A percentile compares a stretch with the other conserved stretches of the same genome.
phyloP scores from a whole-genome alignment of 106 monocot species.

The Xerophyta viscosa region DNA sequence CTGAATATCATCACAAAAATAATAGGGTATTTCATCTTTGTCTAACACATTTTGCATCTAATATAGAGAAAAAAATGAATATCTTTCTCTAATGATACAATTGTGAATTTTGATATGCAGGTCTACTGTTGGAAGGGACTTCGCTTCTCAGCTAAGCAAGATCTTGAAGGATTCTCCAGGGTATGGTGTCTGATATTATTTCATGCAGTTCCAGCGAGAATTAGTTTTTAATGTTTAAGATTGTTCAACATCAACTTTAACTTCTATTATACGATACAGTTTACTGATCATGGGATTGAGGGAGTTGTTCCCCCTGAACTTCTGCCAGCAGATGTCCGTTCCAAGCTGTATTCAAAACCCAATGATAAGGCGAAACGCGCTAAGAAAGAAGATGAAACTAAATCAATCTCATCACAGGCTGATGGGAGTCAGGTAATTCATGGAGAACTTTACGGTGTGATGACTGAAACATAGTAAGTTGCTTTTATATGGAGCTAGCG shows the following conservation, averaged over 20 bases:
- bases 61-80: too few relatives aligned
- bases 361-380: conserved; percentile 70
- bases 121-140: conserved; percentile 99
- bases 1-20: conserved; percentile 94
- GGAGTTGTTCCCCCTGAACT: conserved; percentile 96
- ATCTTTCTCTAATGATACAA: too few relatives aligned
- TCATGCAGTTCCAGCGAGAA: neutral
- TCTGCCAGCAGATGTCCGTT: conserved; percentile 69
- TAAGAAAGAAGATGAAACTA: conserved; percentile 73
- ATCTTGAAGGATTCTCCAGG: conserved; percentile 88
- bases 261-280: conserved; percentile 26
- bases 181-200: conserved; percentile 18
- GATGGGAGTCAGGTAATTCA: conserved; percentile 64
- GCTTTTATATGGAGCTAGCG: too few relatives aligned
- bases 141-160: conserved; percentile 82
- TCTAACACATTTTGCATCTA: too few relatives aligned
- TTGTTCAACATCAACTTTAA: neutral
- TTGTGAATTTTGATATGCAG: conserved; percentile 24
- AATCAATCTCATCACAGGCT: conserved; percentile 32
- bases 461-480: neutral
- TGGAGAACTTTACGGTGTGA: neutral
- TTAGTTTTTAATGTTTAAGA: neutral
- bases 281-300: conserved; percentile 79
- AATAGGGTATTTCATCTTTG: conserved; percentile 76
- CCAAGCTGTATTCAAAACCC: conserved; percentile 66